A percentile compares a stretch with the other conserved stretches of the same genome.
phyloP scores from a whole-genome alignment of 352 stramenopile genomes.

The Thalassiosira livingstoniorum region DNA sequence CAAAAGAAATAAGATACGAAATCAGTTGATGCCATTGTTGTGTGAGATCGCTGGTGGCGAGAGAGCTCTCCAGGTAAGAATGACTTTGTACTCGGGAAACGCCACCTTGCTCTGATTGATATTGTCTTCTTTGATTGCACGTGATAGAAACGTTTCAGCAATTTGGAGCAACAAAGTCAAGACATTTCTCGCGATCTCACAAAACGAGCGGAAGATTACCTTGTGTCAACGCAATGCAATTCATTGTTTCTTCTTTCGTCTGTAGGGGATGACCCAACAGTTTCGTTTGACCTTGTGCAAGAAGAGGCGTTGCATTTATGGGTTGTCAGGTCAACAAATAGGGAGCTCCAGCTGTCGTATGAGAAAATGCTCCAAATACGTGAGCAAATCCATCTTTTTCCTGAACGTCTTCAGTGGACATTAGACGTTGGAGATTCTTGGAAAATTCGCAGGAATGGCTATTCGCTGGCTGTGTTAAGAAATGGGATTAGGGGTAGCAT shows the following conservation, averaged over 20 bases:
- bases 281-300: constrained; percentile 60
- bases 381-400: constrained; percentile 69
- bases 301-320: constrained; percentile 77
- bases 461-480: constrained; percentile 48
- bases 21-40: constrained; percentile 85
- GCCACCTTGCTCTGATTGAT: background rate
- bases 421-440: constrained; percentile 73
- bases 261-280: background rate
- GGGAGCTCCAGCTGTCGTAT: constrained; percentile 62
- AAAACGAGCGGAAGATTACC: constrained; percentile 58
- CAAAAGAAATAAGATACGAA: constrained; percentile 84
- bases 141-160: constrained; percentile 65
- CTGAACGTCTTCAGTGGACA: constrained; percentile 69
- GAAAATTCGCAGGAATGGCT: constrained; percentile 68
- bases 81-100: constrained; percentile 5
- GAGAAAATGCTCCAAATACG: constrained; percentile 69
- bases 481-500: background rate
- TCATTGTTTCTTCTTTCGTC: constrained; percentile 35
- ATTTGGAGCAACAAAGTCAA: constrained; percentile 74
- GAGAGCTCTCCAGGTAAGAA: constrained; percentile 54
- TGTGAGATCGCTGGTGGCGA: constrained; percentile 71
- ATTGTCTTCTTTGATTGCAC: constrained; percentile 4
- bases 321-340: constrained; percentile 42
- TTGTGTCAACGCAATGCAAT: constrained; percentile 46
- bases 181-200: constrained; percentile 68